These are phyloP conservation scores for Cylindrotheca closterium DNA, from an alignment of 108 stramenopile genomes.

Conservation along the genomic window DNA sequence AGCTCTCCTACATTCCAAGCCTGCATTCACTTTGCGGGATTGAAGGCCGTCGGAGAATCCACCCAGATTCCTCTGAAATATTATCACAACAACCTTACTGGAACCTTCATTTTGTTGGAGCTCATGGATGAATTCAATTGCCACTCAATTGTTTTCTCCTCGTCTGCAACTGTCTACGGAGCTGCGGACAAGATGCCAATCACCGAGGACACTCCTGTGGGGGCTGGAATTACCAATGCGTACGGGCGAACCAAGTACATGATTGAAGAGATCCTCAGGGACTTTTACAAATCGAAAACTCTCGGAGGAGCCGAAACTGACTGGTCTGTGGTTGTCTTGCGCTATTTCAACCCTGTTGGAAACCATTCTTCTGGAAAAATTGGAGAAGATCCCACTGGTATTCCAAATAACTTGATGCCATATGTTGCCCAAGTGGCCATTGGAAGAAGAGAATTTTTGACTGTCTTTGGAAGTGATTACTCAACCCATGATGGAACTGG, in stretches of 20 bases:
- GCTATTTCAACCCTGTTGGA: conserved; percentile 99
- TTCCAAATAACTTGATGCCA: conserved; percentile 99
- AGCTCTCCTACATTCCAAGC: conserved; percentile 70
- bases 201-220: conserved; percentile 81
- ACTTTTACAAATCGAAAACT: conserved; percentile 77
- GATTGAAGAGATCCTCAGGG: conserved; percentile 96
- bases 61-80: conserved; percentile 89
- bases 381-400: conserved; percentile 97
- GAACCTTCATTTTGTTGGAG: conserved; percentile 81
- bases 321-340: conserved; percentile 86
- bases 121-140: conserved; percentile 91
- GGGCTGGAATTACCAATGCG: conserved; percentile 95
- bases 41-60: conserved; percentile 98
- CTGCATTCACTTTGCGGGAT: conserved; percentile 98
- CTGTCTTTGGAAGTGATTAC: conserved; percentile 97
- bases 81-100: conserved; percentile 91
- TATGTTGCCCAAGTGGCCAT: conserved; percentile 97
- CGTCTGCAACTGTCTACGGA: conserved; percentile 98
- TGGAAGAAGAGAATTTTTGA: conserved; percentile 90
- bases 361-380: conserved; percentile 95
- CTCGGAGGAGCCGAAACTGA: conserved; percentile 34
- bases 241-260: conserved; percentile 99
- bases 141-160: conserved; percentile 90
- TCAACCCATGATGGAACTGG: conserved; percentile 96
- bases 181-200: conserved; percentile 89